phyloP scores from a whole-genome alignment of 176 grass and related monocot genomes.

The Carex scoparia region DNA sequence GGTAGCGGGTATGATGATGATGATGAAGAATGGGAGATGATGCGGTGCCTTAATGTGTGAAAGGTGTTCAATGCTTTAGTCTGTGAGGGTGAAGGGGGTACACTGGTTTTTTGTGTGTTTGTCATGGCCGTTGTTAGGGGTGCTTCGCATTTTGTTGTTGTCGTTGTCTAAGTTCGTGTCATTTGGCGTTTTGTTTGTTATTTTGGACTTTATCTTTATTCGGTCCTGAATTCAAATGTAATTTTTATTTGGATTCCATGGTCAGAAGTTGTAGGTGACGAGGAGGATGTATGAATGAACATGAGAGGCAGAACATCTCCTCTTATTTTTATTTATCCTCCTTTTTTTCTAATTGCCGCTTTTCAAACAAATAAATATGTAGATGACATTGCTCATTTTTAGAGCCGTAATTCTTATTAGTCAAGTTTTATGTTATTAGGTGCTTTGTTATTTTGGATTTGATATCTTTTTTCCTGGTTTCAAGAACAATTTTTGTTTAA shows the following conservation, averaged over 20 bases:
- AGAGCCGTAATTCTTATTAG: neutral
- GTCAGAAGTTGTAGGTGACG: neutral
- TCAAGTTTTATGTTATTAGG: neutral
- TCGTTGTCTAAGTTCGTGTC: constrained; percentile 32
- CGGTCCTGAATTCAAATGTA: constrained; percentile 23
- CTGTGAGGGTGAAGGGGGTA: neutral
- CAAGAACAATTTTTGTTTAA: neutral
- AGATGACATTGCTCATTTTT: neutral
- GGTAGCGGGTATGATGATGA: constrained; percentile 43
- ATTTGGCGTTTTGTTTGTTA: constrained; percentile 29
- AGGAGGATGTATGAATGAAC: constrained; percentile 9
- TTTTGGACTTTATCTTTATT: constrained; percentile 37
- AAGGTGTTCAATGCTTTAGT: neutral
- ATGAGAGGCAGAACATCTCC: neutral
- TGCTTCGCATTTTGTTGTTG: constrained; percentile 48
- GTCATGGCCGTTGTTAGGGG: constrained; percentile 41
- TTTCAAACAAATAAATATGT: neutral
- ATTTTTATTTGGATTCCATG: constrained; percentile 25
- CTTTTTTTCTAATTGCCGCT: neutral
- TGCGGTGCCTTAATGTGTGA: constrained; percentile 80
- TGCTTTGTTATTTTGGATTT: neutral
- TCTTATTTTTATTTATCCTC: neutral
- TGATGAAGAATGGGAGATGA: constrained; percentile 77
- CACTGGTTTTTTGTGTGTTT: neutral
- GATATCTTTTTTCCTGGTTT: neutral